Evolutionary conservation across 2,329 filamentous ascomycete species (phyloP), one percentile per base, ranked within the genome.

Genomic region (Fusarium pininemorale): DNA sequence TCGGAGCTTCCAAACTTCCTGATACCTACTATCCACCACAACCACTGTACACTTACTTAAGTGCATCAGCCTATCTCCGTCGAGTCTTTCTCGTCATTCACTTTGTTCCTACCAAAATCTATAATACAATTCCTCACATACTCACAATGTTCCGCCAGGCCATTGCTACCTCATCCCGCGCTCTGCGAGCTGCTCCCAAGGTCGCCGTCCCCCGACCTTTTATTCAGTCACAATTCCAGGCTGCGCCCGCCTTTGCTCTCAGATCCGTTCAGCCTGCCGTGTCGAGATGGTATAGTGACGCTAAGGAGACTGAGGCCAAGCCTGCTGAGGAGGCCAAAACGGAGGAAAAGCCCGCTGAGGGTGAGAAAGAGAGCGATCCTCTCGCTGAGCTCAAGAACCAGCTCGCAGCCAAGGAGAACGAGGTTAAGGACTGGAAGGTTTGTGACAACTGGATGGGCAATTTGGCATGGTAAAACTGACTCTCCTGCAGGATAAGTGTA

Each of bases 381-480:
- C 79, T 86, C 45, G 79, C 82, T 7, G 82, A 84, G 66, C 79
- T 88, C 63, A 87, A 87, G 83, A 88, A 88, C 79, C 81, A 85
- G 69, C 80, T 89, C 53, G 87, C 88, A 79, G 80, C 84, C 74
- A 89, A 88, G 81, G 84, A 87, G 38, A 83, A 84, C 74, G 87
- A 88, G 78, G 85, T 82, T 56, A 81, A 93, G 72, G 95, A 98
- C 55, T 89, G 97, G 84, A 98, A 98, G 91, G 96, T 98, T 78
- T 53, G 87, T 81, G 30, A 35, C 60, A 45, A 55, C 41, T 51
- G 9, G 28, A 39, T 35, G 26, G 39, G 41, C 47, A 55, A 57
- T 47, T 15, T 18, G 16, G 37, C 41, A 47, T 48, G n/a, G 37
- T 28, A 45, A 57, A 62, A 37, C 63, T 74, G 24, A 75, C 65